A percentile compares a stretch with the other conserved stretches of the same genome.
These are phyloP conservation scores for Chrysanthemum makinoi DNA, from an alignment of 129 eudicot genomes.

Conservation along the genomic window DNA sequence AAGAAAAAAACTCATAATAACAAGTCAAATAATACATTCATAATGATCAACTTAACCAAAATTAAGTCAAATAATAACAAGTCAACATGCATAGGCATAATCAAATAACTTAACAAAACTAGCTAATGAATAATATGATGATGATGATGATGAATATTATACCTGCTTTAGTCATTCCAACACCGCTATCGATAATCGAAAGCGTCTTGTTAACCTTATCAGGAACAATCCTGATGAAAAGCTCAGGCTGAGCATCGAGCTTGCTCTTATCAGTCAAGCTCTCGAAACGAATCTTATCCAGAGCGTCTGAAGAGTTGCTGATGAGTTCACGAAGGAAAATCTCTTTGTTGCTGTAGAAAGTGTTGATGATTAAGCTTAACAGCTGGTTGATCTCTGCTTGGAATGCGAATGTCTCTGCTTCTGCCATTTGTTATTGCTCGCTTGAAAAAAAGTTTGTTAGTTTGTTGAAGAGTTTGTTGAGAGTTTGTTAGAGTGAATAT, in stretches of 20 bases:
- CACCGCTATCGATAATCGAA: slow-evolving; percentile 81
- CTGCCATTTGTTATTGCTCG: too few species aligned
- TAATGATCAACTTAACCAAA: too few species aligned
- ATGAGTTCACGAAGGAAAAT: slow-evolving; percentile 74
- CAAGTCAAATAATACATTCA: too few species aligned
- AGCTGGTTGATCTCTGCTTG: slow-evolving; percentile 84
- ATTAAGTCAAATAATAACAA: too few species aligned
- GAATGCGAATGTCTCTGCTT: slow-evolving; percentile 75
- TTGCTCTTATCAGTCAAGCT: slow-evolving; percentile 77
- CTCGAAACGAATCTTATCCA: slow-evolving; percentile 84
- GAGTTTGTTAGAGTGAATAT: slow-evolving; percentile 1
- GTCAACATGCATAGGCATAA: too few species aligned
- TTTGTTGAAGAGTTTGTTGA: slow-evolving; percentile 5
- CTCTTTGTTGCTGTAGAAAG: slow-evolving; percentile 88
- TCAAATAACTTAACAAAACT: too few species aligned
- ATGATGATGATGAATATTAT: background rate
- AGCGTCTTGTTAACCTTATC: slow-evolving; percentile 85
- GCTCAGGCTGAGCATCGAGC: slow-evolving; percentile 83
- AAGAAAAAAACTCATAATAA: too few species aligned
- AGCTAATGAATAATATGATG: too few species aligned
- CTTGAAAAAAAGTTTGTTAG: too few species aligned
- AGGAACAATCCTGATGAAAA: slow-evolving; percentile 77
- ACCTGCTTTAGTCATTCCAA: slow-evolving; percentile 97
- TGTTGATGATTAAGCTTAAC: slow-evolving; percentile 68
- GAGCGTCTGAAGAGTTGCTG: slow-evolving; percentile 82